Evolutionary conservation across 2,329 filamentous ascomycete genomes (phyloP), one percentile per base, ranked within the genome.

Genomic region (Hymenoscyphus occultus): DNA sequence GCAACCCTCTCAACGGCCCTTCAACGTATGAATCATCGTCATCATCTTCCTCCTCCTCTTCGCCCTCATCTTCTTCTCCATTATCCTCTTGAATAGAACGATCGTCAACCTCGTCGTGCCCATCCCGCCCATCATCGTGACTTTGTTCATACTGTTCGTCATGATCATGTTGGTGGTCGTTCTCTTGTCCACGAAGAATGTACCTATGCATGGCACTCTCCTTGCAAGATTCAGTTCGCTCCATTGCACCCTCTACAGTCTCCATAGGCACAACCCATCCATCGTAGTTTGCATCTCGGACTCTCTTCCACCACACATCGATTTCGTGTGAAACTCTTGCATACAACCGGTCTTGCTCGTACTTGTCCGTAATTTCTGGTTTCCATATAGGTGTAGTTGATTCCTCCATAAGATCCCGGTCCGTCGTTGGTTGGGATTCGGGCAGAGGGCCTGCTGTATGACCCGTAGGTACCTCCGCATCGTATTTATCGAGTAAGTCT

Each of bases 21-120:
- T 93, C 89, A 16, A 85, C 88, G 70, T 90, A 90, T n/a, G 90
- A 91, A 69, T 92, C 89, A 72, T 93, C 90, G 67, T 93, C 90
- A 63, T 89, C 86, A 14, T 84, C 84, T 58, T 89, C 87, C 61
- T 90, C 88, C n/a, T 86, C 83, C 51, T 90, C 87, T 63, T 87
- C 84, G 71, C 84, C 81, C 32, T 85, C 83, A 28, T 85, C 81
- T 28, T 81, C 80, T 32, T 82, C 81, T 59, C 83, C 79, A 70
- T 80, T 75, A 68, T 78, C 76, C 39, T 74, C 77, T 39, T 81
- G 69, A 22, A 71, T 69, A 4, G 71, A 74, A 42, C 68, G 78
- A 59, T 80, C 79, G 62, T 84, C 83, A 64, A 82, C 78, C 58
- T 83, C 82, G 39, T 83, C 80, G 13, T 81, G 78, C 62, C 80